Conservation (phyloP, 176 grass and related monocot genomes). For the Aegilops longissima region DNA sequence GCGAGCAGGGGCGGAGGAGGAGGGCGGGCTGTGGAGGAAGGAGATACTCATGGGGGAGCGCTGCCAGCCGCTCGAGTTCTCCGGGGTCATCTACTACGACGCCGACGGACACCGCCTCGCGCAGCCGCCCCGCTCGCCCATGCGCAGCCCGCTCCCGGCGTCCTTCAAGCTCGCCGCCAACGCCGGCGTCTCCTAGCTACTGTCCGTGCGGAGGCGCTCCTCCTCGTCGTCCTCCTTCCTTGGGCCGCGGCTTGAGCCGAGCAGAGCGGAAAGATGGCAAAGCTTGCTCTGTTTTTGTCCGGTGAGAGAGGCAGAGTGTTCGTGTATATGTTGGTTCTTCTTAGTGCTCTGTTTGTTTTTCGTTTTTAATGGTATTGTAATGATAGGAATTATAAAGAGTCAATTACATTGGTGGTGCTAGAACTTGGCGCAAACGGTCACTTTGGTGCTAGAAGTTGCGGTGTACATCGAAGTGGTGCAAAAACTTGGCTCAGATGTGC, state of each 20-base stretch:
- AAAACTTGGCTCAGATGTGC: no score
- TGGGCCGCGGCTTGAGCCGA: not conserved
- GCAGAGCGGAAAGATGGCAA: not conserved
- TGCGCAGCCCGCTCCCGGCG: slow-evolving; percentile 60
- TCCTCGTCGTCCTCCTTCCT: not conserved
- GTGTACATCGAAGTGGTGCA: no score
- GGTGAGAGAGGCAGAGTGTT: not conserved
- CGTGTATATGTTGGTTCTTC: slow-evolving; percentile 3
- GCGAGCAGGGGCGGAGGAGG: not conserved
- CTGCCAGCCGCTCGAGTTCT: slow-evolving; percentile 82
- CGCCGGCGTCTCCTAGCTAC: slow-evolving; percentile 6
- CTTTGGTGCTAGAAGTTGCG: no score
- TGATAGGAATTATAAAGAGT: not conserved
- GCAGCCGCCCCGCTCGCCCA: slow-evolving; percentile 58
- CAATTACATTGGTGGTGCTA: no score
- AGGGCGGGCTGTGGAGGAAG: slow-evolving; percentile 60
- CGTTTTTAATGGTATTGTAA: slow-evolving; percentile 8
- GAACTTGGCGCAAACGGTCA: no score
- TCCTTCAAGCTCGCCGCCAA: slow-evolving; percentile 16
- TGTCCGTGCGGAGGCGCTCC: not conserved
- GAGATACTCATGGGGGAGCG: slow-evolving; percentile 78
- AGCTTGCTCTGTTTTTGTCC: slow-evolving; percentile 26
- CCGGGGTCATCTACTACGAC: slow-evolving; percentile 90
- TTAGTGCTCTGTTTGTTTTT: not conserved
- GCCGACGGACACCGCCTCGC: slow-evolving; percentile 58